Evolutionary conservation across 768 basidiomycete species (phyloP).

Genomic region (Imleria badia): DNA sequence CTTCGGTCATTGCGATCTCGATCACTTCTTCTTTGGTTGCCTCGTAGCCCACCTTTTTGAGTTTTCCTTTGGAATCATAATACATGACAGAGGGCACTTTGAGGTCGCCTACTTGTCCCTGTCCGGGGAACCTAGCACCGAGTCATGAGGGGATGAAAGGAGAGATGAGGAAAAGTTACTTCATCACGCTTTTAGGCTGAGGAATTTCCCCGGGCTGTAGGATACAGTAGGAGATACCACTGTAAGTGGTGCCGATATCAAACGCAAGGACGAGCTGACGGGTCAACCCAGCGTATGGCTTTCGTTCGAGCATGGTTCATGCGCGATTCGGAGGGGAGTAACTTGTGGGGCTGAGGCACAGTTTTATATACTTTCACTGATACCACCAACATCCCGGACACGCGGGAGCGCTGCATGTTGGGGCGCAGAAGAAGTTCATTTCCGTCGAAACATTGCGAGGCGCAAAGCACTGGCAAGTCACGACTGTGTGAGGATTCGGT

Average conservation of each 20-base stretch:
- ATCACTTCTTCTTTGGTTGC: conserved; percentile 35
- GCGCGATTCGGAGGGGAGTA: neutral
- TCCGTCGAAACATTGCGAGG: too few relatives aligned
- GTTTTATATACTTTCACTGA: conserved; percentile 6
- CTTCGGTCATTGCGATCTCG: conserved; percentile 37
- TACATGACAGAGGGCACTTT: conserved; percentile 49
- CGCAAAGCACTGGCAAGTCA: too few relatives aligned
- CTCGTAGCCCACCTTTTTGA: conserved; percentile 42
- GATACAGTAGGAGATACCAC: conserved; percentile 37
- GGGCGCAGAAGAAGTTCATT: too few relatives aligned
- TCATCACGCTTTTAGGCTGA: conserved; percentile 21
- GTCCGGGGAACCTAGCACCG: conserved; percentile 35
- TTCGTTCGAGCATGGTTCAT: conserved; percentile 28
- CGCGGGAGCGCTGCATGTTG: too few relatives aligned
- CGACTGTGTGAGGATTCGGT: too few relatives aligned
- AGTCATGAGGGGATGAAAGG: conserved; percentile 2
- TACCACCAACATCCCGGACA: neutral
- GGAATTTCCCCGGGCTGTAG: conserved; percentile 35
- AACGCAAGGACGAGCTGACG: conserved; percentile 37
- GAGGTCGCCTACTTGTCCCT: conserved; percentile 38
- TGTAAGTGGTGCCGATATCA: conserved; percentile 39
- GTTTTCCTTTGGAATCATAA: conserved; percentile 39
- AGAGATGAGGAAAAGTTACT: neutral
- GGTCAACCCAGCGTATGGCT: conserved; percentile 33
- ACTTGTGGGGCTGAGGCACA: neutral